phyloP scores from a whole-genome alignment of 768 basidiomycete genomes.

The Suillus hirtellus region DNA sequence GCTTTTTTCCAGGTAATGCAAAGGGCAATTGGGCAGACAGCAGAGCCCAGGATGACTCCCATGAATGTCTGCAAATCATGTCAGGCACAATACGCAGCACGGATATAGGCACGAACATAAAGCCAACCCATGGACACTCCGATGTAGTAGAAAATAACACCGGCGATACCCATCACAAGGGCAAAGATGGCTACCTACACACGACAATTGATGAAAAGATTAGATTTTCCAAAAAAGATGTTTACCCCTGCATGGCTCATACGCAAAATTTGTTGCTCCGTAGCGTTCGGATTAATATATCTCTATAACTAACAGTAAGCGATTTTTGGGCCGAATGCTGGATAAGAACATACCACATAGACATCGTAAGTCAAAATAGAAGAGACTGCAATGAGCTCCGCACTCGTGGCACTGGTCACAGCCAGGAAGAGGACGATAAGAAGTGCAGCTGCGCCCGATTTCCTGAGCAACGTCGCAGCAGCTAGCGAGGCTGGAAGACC shows the following conservation, averaged over 20 bases:
- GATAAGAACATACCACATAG: slow-evolving; percentile 56
- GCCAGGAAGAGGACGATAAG: slow-evolving; percentile 87
- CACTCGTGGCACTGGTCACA: slow-evolving; percentile 82
- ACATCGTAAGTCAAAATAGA: slow-evolving; percentile 82
- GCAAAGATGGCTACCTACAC: slow-evolving; percentile 66
- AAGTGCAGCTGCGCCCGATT: slow-evolving; percentile 76
- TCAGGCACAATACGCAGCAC: not conserved
- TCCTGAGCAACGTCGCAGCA: slow-evolving; percentile 77
- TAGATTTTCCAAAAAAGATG: not conserved
- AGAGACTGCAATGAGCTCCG: slow-evolving; percentile 91
- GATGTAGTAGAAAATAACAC: slow-evolving; percentile 85
- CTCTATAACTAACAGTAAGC: slow-evolving; percentile 35
- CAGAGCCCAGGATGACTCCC: slow-evolving; percentile 85
- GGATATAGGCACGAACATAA: slow-evolving; percentile 56
- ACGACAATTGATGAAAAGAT: not conserved
- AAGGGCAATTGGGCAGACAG: slow-evolving; percentile 84
- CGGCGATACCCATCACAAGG: slow-evolving; percentile 78
- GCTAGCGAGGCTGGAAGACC: slow-evolving; percentile 86
- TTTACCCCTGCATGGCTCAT: slow-evolving; percentile 68
- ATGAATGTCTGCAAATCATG: slow-evolving; percentile 66
- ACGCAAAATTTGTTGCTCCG: slow-evolving; percentile 66
- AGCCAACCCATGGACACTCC: slow-evolving; percentile 95
- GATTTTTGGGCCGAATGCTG: not conserved
- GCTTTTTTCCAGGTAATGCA: slow-evolving; percentile 85
- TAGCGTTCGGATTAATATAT: slow-evolving; percentile 83